Conservation (phyloP, 2,329 filamentous ascomycete genomes). For the Calonectria pauciramosa region DNA sequence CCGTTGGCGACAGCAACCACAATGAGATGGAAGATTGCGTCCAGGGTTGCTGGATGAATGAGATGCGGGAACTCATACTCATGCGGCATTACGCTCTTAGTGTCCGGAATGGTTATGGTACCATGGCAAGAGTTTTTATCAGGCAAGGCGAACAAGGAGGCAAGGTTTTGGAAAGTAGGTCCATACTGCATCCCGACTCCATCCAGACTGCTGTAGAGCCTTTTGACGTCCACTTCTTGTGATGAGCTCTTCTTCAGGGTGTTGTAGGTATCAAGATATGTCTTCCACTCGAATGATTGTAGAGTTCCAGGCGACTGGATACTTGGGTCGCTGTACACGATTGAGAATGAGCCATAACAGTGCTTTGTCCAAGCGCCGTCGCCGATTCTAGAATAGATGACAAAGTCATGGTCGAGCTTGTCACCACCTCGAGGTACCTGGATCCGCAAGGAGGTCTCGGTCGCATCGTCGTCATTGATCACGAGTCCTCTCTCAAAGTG, state of each 20-base stretch:
- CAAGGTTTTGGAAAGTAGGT: not conserved
- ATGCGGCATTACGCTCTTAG: not conserved
- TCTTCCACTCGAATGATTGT: not conserved
- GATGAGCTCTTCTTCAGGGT: not conserved
- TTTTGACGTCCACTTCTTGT: not conserved
- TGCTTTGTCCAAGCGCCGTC: not conserved
- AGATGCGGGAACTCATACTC: not conserved
- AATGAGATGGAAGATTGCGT: not conserved
- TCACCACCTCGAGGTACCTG: not conserved
- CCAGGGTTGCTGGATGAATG: not conserved
- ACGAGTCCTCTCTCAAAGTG: not conserved
- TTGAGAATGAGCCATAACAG: not conserved
- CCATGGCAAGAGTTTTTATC: not conserved
- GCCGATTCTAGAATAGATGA: not conserved
- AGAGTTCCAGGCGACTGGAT: not conserved
- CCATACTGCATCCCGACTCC: conserved; percentile 1
- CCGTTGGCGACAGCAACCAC: not conserved
- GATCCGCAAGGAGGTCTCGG: not conserved
- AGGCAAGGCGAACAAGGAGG: not conserved
- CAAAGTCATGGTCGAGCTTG: not conserved
- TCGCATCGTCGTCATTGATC: not conserved
- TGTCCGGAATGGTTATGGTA: not conserved
- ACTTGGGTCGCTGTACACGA: not conserved
- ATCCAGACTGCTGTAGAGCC: not conserved
- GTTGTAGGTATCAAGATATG: not conserved